phyloP scores from a whole-genome alignment of 257 asterid species.

The Mentha longifolia region DNA sequence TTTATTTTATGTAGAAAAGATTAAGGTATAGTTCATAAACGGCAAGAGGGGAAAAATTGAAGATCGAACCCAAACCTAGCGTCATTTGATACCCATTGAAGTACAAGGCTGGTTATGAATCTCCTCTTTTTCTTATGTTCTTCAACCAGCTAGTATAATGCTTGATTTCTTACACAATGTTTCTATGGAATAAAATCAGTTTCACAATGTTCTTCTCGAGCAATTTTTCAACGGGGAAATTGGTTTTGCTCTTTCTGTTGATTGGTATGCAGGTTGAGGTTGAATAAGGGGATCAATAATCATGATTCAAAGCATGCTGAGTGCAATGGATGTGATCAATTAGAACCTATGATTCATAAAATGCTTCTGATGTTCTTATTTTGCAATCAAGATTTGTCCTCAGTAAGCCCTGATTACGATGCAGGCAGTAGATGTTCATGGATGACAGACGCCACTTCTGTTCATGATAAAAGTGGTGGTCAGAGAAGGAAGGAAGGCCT shows the following conservation, averaged over 20 bases:
- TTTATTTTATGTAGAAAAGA: too few species aligned
- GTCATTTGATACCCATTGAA: too few species aligned
- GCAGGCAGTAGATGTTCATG: slow-evolving; percentile 66
- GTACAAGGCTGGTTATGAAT: too few species aligned
- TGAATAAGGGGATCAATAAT: background rate
- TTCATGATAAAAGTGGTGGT: slow-evolving; percentile 33
- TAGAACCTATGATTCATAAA: slow-evolving; percentile 9
- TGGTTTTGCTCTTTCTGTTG: background rate
- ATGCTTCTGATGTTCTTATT: background rate
- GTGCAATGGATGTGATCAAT: background rate
- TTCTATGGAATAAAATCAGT: background rate
- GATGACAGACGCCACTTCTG: slow-evolving; percentile 53
- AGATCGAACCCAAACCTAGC: too few species aligned
- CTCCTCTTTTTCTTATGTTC: slow-evolving; percentile 10
- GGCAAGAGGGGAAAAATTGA: too few species aligned
- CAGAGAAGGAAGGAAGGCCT: slow-evolving; percentile 49
- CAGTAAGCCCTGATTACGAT: slow-evolving; percentile 24
- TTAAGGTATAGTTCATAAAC: too few species aligned
- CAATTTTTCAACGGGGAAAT: background rate
- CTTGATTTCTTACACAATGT: background rate
- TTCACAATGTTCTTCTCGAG: too few species aligned
- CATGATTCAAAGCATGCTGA: slow-evolving; percentile 9
- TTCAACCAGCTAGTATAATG: background rate
- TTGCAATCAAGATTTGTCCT: too few species aligned
- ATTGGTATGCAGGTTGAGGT: background rate